Percentiles rank a stretch among this genome's conserved stretches.
phyloP scores from a whole-genome alignment of 306 rosid genomes.

The Inga leiocalycina region DNA sequence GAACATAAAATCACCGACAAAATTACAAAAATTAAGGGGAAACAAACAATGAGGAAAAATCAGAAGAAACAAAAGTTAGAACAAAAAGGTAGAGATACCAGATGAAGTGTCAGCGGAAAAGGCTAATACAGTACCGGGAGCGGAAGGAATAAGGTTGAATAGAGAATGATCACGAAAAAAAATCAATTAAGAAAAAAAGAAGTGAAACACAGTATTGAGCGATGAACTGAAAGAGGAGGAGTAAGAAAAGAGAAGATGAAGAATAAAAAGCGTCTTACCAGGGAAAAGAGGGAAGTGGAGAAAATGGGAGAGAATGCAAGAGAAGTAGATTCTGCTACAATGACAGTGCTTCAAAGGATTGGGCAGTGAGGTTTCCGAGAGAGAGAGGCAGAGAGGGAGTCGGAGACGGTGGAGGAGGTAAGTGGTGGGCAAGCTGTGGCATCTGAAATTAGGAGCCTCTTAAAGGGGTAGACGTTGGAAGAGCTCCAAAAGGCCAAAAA shows the following conservation, averaged over 20 bases:
- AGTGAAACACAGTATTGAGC: neutral
- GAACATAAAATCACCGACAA: slow-evolving; percentile 53
- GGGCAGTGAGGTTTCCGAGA: slow-evolving; percentile 25
- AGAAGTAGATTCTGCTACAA: neutral
- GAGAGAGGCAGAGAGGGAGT: neutral
- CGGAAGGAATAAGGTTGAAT: neutral
- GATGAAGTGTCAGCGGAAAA: neutral
- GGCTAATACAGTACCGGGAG: neutral
- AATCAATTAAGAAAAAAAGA: neutral
- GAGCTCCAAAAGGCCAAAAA: slow-evolving; percentile 43
- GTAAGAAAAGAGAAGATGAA: slow-evolving; percentile 20
- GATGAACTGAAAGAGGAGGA: slow-evolving; percentile 1
- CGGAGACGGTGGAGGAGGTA: neutral
- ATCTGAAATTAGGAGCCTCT: slow-evolving; percentile 71
- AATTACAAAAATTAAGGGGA: slow-evolving; percentile 12
- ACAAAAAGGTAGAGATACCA: neutral
- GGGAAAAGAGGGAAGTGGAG: slow-evolving; percentile 27
- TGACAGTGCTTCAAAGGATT: slow-evolving; percentile 19
- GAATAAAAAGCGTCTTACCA: slow-evolving; percentile 50
- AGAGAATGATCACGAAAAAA: neutral
- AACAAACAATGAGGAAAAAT: slow-evolving; percentile 26
- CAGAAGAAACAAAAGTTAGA: neutral
- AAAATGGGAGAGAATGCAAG: neutral
- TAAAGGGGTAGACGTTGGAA: slow-evolving; percentile 57
- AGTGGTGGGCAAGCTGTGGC: slow-evolving; percentile 48